Evolutionary conservation across 176 grass and related monocot genomes (phyloP).

Genomic region (Musa beccarii): DNA sequence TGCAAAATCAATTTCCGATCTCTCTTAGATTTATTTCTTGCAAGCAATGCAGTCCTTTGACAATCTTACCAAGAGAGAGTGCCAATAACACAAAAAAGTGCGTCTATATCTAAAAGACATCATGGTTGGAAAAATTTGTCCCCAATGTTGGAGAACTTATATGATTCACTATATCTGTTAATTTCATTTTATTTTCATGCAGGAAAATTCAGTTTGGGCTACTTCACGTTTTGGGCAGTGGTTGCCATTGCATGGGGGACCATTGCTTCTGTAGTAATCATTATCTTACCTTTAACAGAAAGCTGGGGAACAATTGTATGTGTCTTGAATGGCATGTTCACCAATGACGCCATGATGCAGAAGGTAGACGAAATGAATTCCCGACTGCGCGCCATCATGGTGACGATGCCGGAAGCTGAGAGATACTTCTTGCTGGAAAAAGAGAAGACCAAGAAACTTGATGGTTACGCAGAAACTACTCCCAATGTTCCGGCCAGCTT

Average conservation of each 20-base stretch:
- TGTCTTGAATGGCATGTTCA: conserved; percentile 56
- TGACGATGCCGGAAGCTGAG: conserved; percentile 39
- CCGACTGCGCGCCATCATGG: conserved; percentile 38
- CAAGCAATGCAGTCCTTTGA: too few relatives aligned
- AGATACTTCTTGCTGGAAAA: conserved; percentile 30
- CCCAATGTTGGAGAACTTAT: neutral
- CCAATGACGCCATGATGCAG: conserved; percentile 35
- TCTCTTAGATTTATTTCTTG: neutral
- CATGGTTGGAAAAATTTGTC: neutral
- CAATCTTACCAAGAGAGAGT: too few relatives aligned
- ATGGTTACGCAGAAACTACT: conserved; percentile 15
- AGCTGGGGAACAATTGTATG: conserved; percentile 52
- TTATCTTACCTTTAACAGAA: conserved; percentile 48
- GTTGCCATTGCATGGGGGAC: conserved; percentile 59
- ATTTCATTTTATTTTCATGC: neutral
- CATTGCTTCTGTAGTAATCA: conserved; percentile 45
- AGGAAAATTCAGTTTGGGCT: conserved; percentile 47
- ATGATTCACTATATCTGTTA: neutral
- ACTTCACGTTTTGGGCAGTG: conserved; percentile 72
- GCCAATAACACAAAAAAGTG: neutral
- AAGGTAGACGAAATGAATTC: conserved; percentile 44
- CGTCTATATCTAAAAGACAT: neutral
- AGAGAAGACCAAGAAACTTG: conserved; percentile 30
- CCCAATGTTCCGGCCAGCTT: conserved; percentile 8
- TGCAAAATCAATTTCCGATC: neutral